Conservation (phyloP, 2,329 filamentous ascomycete species). For the Pseudopithomyces maydicus region DNA sequence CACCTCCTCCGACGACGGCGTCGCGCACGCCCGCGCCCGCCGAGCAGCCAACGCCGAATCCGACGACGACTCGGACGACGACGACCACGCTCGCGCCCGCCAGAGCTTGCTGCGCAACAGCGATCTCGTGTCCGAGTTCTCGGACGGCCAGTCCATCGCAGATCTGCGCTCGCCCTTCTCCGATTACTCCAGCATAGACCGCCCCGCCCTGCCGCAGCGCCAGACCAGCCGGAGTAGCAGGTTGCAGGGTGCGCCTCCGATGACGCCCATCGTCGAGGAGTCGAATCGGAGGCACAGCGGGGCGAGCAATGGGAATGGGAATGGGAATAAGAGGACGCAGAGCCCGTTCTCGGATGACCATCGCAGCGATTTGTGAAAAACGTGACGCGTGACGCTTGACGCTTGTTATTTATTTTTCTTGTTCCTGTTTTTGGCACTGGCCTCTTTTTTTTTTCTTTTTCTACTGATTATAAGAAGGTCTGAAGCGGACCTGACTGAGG, state of each 20-base stretch:
- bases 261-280: slow-evolving; percentile 55
- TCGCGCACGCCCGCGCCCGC: slow-evolving; percentile 39
- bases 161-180: slow-evolving; percentile 42
- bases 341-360: slow-evolving; percentile 44
- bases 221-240: slow-evolving; percentile 35
- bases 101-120: slow-evolving; percentile 39
- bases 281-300: slow-evolving; percentile 44
- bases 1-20: slow-evolving; percentile 37
- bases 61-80: slow-evolving; percentile 41
- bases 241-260: slow-evolving; percentile 32
- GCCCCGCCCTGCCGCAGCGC: slow-evolving; percentile 32
- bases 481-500: too few relatives aligned
- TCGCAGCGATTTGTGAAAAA: slow-evolving; percentile 31
- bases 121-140: slow-evolving; percentile 37
- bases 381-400: too few relatives aligned
- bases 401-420: too few relatives aligned
- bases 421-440: background rate
- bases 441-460: slow-evolving; percentile 2
- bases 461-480: too few relatives aligned
- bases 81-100: slow-evolving; percentile 40
- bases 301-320: too few relatives aligned
- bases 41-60: slow-evolving; percentile 29
- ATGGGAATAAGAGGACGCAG: slow-evolving; percentile 33
- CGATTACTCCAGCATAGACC: slow-evolving; percentile 34
- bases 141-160: slow-evolving; percentile 38